Base-by-base conservation (phyloP, 306 rosid species). In the Aeschynomene evenia region DNA sequence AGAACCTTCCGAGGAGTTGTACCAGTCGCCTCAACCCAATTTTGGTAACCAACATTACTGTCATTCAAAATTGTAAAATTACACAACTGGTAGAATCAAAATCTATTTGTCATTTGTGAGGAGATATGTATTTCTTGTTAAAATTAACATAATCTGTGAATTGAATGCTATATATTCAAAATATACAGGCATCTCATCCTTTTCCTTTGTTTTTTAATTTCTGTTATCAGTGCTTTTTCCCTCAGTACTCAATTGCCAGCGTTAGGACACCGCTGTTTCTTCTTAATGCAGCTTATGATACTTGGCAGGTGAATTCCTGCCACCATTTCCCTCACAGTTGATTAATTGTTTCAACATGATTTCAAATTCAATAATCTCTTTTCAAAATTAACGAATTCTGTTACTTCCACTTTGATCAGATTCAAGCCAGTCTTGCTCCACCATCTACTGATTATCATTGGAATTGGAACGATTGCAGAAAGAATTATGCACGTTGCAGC, bases 241-340 rank as follows among this genome's bases (percentile, higher is more conserved):
- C 98, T 64, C 92, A 89, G 78, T 80, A 83, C 79, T 50, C 84
- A 80, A 81, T 92, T 64, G 84, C 87, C 66, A 72, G 84, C 61
- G 79, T 92, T 16, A 82, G 83, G 83, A 87, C 98, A 4, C 96
- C 98, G 10, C 67, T 92, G 64, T 92, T 89, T 84, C 87, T 92
- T 77, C 85, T 92, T 39, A 92, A 92, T 69, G 85, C 95, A 73
- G 98, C 96, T 59, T 89, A 92, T 77, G 98, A 92, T 79, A 83
- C 88, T 20, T 92, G 96, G 98, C 98, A 92, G 92, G 98, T 87
- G 86, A 79, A 16, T 51, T 50, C 70, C 36, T 60, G 14, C 29
- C 16, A 36, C 63, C 21, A 45, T 57, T 42, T 69, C 50, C 40
- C 53, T 63, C 63, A 52, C 45, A 23, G 51, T 55, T 9, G 14